Evolutionary conservation across 305 asterid species (phyloP), one percentile per base, ranked within the genome.

Genomic region (Vinca major): DNA sequence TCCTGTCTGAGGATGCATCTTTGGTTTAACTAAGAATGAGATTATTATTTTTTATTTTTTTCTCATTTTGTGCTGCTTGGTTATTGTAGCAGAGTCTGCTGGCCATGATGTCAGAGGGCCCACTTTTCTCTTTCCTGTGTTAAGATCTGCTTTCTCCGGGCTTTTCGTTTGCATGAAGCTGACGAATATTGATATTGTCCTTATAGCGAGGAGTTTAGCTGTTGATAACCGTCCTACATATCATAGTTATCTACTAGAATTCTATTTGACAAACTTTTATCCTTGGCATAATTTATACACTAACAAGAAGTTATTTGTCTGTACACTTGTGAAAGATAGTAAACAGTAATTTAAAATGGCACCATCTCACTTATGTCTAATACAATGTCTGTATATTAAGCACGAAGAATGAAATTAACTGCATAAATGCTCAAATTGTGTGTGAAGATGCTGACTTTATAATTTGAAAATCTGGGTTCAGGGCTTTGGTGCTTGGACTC

Each of bases 401-500:
- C 21, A 16, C 2, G 43, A 57, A 12, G 4, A 57, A 57, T 33
- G 44, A 57, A 36, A 5, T 57, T 11, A 1, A 6, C 43, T 57
- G 41, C 10, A 26, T 26, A 26, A 26, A 26, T 26, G 33, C 33
- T 26, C 33, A 26, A 26, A 0, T 26, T 26, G 33, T 26, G 33
- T 55, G 17, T 10, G n/a, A 26, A 26, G 33, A 26, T 74, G 54
- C 68, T 75, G 44, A 74, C 62, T 65, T 68, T 61, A 58, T 63
- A 19, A 26, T 26, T 26, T 26, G 33, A 65, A 74, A 75, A 64
- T 69, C 54, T 81, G 75, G 70, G 65, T 63, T 80, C 89, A 90
- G 99, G 88, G 89, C 74, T 52, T 79, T 89, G 74, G 88, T 89
- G 73, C 84, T 93, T 60, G 99, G 95, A 68, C 68, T 93, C 76